phyloP scores from a whole-genome alignment of 2,329 filamentous ascomycete genomes.

The Fusarium equiseti region DNA sequence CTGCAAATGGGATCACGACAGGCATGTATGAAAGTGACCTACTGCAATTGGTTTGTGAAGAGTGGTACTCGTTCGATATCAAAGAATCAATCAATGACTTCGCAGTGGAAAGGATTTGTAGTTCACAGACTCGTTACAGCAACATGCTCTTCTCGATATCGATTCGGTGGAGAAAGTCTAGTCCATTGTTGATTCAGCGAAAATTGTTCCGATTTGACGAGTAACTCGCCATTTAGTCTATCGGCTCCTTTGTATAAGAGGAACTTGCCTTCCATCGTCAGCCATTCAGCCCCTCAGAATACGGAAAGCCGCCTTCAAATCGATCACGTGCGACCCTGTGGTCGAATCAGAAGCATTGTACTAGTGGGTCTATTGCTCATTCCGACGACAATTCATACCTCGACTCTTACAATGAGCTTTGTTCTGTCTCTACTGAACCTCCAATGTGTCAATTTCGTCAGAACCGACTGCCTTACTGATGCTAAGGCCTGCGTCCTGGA shows the following conservation, averaged over 20 bases:
- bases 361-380: constrained; percentile 40
- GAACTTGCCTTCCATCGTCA: constrained; percentile 44
- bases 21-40: constrained; percentile 7
- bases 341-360: constrained; percentile 41
- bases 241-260: constrained; percentile 36
- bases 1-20: constrained; percentile 18
- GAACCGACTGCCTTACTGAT: neutral
- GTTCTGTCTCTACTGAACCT: neutral
- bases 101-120: constrained; percentile 29
- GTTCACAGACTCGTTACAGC: constrained; percentile 22
- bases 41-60: constrained; percentile 16
- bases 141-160: constrained; percentile 20
- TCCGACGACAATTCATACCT: constrained; percentile 32
- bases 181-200: constrained; percentile 29
- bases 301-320: constrained; percentile 41
- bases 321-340: constrained; percentile 43
- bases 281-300: constrained; percentile 48
- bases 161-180: constrained; percentile 24
- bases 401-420: constrained; percentile 25
- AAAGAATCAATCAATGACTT: constrained; percentile 17
- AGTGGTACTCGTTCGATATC: constrained; percentile 16
- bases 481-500: neutral
- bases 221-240: constrained; percentile 34
- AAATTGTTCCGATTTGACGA: constrained; percentile 28
- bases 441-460: neutral